Percentiles rank a stretch among this genome's conserved stretches.
phyloP scores from a whole-genome alignment of 805 yeast genomes.

The Candida maesae region DNA sequence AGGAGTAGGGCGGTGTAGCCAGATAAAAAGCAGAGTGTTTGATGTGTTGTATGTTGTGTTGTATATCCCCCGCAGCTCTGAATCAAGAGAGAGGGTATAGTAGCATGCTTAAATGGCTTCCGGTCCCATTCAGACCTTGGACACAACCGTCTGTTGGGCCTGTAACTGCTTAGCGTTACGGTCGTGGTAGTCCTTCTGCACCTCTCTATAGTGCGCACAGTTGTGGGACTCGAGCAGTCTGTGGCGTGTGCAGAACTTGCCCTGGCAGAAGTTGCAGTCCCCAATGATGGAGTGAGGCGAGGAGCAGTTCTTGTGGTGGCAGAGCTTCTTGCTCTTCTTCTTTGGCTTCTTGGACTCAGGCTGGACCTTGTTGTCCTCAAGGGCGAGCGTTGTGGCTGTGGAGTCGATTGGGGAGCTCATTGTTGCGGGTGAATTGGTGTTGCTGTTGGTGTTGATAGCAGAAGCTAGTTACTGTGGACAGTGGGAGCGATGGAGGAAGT shows the following conservation, averaged over 20 bases:
- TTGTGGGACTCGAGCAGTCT: constrained; percentile 58
- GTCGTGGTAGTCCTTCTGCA: constrained; percentile 59
- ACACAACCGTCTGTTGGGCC: constrained; percentile 55
- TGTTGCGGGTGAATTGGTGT: not conserved
- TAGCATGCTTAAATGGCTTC: constrained; percentile 4
- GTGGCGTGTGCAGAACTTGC: constrained; percentile 64
- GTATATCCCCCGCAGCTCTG: too few species aligned
- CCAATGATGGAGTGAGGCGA: constrained; percentile 47
- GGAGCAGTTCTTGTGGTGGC: constrained; percentile 24
- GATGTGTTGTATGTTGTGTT: too few species aligned
- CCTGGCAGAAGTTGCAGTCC: constrained; percentile 58
- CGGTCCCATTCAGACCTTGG: constrained; percentile 37
- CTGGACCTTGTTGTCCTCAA: not conserved
- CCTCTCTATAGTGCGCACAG: constrained; percentile 55
- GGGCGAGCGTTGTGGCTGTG: constrained; percentile 5
- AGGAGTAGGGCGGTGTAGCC: too few species aligned
- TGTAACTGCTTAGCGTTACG: constrained; percentile 59
- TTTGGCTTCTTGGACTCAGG: constrained; percentile 19
- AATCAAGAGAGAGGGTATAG: too few species aligned
- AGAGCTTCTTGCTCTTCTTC: constrained; percentile 29
- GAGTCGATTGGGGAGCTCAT: constrained; percentile 1
- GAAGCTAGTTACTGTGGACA: too few species aligned
- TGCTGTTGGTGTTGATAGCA: too few species aligned
- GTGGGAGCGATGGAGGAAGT: too few species aligned
- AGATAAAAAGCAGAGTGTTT: too few species aligned